Conservation (phyloP, 2,329 filamentous ascomycete species). For the Arthroderma sp. region DNA sequence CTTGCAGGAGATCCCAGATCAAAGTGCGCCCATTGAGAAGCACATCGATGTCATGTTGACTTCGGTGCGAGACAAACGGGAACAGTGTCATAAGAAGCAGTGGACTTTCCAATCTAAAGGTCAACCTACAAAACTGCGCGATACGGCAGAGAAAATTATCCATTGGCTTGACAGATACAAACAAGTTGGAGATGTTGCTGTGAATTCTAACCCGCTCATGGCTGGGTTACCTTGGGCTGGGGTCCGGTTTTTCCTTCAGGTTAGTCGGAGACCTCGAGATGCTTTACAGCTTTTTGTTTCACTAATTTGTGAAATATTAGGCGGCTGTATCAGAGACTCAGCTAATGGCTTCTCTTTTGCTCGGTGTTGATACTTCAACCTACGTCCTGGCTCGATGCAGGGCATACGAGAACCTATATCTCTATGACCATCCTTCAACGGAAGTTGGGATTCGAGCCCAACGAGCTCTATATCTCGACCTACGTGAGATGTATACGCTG, state of each 20-base stretch:
- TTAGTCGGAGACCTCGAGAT: slow-evolving; percentile 2
- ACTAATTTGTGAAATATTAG: not conserved
- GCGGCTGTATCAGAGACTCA: slow-evolving; percentile 1
- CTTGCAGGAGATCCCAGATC: too few relatives aligned
- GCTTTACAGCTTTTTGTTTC: too few relatives aligned
- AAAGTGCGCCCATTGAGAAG: too few relatives aligned
- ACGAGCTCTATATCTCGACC: not conserved
- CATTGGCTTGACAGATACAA: slow-evolving; percentile 8
- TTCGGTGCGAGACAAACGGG: not conserved
- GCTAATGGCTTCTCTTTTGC: slow-evolving; percentile 1
- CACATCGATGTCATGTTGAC: too few relatives aligned
- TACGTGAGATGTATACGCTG: slow-evolving; percentile 11
- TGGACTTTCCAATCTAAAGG: slow-evolving; percentile 1
- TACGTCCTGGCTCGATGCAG: slow-evolving; percentile 5
- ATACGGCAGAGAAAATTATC: not conserved
- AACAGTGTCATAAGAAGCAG: not conserved
- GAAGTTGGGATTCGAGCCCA: too few relatives aligned
- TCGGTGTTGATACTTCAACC: slow-evolving; percentile 1
- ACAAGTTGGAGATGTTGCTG: slow-evolving; percentile 7
- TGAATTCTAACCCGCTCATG: slow-evolving; percentile 8
- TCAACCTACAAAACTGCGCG: not conserved
- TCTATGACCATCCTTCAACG: not conserved
- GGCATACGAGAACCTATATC: slow-evolving; percentile 5
- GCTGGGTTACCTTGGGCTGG: slow-evolving; percentile 11
- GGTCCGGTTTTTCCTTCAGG: slow-evolving; percentile 9